These are phyloP conservation scores for Candida ficus DNA, from an alignment of 805 yeast genomes.

Conservation along the genomic window DNA sequence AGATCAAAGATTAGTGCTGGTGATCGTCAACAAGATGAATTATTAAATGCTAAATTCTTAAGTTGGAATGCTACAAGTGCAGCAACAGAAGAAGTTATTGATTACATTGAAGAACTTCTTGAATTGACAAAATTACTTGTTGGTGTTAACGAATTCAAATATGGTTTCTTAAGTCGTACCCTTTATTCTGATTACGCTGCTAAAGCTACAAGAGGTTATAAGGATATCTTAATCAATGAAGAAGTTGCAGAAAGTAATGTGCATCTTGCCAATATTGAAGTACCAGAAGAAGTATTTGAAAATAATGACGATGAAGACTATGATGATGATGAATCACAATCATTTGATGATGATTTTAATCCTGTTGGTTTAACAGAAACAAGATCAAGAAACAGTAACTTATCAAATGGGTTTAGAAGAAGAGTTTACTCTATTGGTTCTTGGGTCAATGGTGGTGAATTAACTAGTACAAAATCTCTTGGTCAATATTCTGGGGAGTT, in stretches of 20 bases:
- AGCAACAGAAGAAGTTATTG: slow-evolving; percentile 44
- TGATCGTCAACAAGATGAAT: slow-evolving; percentile 22
- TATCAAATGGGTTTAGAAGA: slow-evolving; percentile 29
- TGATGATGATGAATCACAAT: background rate
- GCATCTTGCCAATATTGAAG: no score
- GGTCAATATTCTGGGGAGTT: slow-evolving; percentile 16
- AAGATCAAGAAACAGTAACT: background rate
- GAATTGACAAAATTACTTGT: slow-evolving; percentile 37
- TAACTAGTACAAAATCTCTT: slow-evolving; percentile 22
- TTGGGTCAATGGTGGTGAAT: slow-evolving; percentile 19
- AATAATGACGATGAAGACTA: background rate
- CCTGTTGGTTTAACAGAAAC: slow-evolving; percentile 8
- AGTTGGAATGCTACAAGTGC: slow-evolving; percentile 49
- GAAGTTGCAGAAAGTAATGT: slow-evolving; percentile 5
- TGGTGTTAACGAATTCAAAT: slow-evolving; percentile 45
- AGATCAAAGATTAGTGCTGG: background rate
- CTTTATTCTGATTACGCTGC: slow-evolving; percentile 38
- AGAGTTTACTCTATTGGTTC: slow-evolving; percentile 34
- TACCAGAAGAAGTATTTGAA: slow-evolving; percentile 8
- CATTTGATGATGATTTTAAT: slow-evolving; percentile 1
- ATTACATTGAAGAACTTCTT: slow-evolving; percentile 42
- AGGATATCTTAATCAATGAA: background rate
- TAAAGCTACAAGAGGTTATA: slow-evolving; percentile 33
- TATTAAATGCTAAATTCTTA: slow-evolving; percentile 35
- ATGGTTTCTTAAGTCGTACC: slow-evolving; percentile 46